Conservation (phyloP, 805 yeast genomes). For the Candida vaughaniae region DNA sequence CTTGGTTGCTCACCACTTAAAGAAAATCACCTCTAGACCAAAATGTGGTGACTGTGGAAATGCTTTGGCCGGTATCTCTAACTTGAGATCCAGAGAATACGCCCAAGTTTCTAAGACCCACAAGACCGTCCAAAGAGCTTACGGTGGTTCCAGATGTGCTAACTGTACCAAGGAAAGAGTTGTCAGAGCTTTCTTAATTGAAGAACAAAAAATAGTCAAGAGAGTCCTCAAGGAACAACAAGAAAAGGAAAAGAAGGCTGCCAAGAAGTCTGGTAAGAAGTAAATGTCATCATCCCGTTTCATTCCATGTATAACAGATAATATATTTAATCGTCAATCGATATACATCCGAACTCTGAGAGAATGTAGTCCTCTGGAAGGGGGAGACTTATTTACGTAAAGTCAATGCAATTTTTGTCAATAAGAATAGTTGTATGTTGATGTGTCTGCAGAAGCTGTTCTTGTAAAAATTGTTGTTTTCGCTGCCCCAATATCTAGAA, state of each 20-base stretch:
- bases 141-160: conserved; percentile 99
- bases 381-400: too few species aligned
- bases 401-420: too few species aligned
- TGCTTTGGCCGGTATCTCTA: conserved; percentile 82
- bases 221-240: conserved; percentile 97
- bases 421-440: too few species aligned
- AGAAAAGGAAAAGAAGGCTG: conserved; percentile 71
- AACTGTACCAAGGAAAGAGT: conserved; percentile 99
- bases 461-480: too few species aligned
- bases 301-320: conserved; percentile 10
- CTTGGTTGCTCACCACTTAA: conserved; percentile 96
- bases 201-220: conserved; percentile 99
- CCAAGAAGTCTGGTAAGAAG: conserved; percentile 30
- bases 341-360: conserved; percentile 4
- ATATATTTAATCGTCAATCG: conserved; percentile 10
- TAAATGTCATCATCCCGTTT: conserved; percentile 16
- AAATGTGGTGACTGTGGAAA: conserved; percentile 87
- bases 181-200: conserved; percentile 98
- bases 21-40: conserved; percentile 85
- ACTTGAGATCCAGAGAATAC: conserved; percentile 98
- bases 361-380: too few species aligned
- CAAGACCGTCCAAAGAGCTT: conserved; percentile 98
- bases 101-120: conserved; percentile 92
- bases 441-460: too few species aligned
- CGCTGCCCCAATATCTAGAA: too few species aligned